Evolutionary conservation across 192 early-diverging fungal species (phyloP).

Genomic region (Geranomyces variabilis): DNA sequence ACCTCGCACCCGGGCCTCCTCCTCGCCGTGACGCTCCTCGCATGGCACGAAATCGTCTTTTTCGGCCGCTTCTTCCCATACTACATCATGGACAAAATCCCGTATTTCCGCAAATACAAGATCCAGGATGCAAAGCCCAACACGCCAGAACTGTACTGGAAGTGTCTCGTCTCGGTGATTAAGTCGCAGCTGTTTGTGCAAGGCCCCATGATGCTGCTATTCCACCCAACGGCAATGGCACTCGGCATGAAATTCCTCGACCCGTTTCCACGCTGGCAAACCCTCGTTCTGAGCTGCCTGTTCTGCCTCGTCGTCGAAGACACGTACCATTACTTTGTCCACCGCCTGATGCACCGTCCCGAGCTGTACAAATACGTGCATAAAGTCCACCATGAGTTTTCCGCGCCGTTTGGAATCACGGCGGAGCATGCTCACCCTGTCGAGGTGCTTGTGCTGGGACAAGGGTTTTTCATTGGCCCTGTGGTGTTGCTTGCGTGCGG

Average conservation of each 20-base stretch:
- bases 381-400: conserved; percentile 94
- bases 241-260: conserved; percentile 85
- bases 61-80: conserved; percentile 93
- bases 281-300: conserved; percentile 23
- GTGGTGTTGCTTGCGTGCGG: conserved; percentile 58
- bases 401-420: conserved; percentile 82
- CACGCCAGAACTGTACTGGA: conserved; percentile 69
- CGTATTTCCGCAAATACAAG: conserved; percentile 84
- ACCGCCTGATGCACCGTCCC: conserved; percentile 87
- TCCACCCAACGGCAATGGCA: conserved; percentile 79
- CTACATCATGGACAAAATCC: conserved; percentile 81
- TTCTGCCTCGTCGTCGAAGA: conserved; percentile 89
- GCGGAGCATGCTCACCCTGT: conserved; percentile 93
- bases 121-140: conserved; percentile 81
- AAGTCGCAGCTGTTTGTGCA: conserved; percentile 79
- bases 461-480: conserved; percentile 85
- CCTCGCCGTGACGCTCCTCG: conserved; percentile 70
- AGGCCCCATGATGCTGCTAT: conserved; percentile 85
- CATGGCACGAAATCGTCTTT: conserved; percentile 89
- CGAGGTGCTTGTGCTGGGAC: conserved; percentile 83
- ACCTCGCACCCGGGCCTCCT: conserved; percentile 35
- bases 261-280: conserved; percentile 78
- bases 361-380: conserved; percentile 89
- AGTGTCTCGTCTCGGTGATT: conserved; percentile 72
- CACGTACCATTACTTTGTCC: conserved; percentile 89